phyloP scores from a whole-genome alignment of 208 protist genomes.

The Leishmania braziliensis region DNA sequence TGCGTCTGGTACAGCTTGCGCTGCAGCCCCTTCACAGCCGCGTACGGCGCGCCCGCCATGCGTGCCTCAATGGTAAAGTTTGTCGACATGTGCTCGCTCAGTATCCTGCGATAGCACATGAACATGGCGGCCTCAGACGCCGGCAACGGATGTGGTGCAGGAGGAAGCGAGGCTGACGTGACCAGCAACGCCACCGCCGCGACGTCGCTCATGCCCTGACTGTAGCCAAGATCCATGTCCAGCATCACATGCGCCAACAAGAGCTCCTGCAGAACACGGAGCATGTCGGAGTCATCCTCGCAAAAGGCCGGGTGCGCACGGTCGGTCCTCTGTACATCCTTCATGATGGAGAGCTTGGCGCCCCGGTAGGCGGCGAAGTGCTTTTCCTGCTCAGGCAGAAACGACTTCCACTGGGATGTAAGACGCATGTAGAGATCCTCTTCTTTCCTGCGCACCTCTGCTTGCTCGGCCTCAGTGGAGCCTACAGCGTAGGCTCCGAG shows the following conservation, averaged over 20 bases:
- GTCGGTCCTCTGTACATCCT: slow-evolving; percentile 91
- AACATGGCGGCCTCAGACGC: slow-evolving; percentile 32
- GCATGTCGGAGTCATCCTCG: slow-evolving; percentile 48
- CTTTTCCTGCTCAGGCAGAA: slow-evolving; percentile 69
- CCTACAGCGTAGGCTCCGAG: slow-evolving; percentile 55
- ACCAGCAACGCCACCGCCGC: slow-evolving; percentile 62
- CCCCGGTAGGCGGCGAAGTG: slow-evolving; percentile 68
- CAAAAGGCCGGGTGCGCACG: slow-evolving; percentile 48
- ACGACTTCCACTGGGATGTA: slow-evolving; percentile 77
- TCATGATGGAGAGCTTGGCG: slow-evolving; percentile 64
- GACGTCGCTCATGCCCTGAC: slow-evolving; percentile 91
- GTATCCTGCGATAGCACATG: slow-evolving; percentile 37
- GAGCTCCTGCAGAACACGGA: slow-evolving; percentile 63
- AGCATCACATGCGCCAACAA: slow-evolving; percentile 86
- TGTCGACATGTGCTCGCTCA: slow-evolving; percentile 44
- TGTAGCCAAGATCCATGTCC: slow-evolving; percentile 94
- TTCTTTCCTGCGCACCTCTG: slow-evolving; percentile 29
- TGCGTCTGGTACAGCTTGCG: slow-evolving; percentile 46
- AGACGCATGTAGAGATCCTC: slow-evolving; percentile 53
- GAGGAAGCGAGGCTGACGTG: slow-evolving; percentile 34
- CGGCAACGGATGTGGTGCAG: not conserved
- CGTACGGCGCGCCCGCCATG: slow-evolving; percentile 21
- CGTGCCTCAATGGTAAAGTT: slow-evolving; percentile 67
- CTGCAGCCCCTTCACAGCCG: slow-evolving; percentile 44
- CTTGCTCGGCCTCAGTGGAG: slow-evolving; percentile 40